Percentiles rank a stretch among this genome's conserved stretches.
These are phyloP conservation scores for Trichoderma sp. DNA, from an alignment of 2,329 filamentous ascomycete species.

Conservation along the genomic window DNA sequence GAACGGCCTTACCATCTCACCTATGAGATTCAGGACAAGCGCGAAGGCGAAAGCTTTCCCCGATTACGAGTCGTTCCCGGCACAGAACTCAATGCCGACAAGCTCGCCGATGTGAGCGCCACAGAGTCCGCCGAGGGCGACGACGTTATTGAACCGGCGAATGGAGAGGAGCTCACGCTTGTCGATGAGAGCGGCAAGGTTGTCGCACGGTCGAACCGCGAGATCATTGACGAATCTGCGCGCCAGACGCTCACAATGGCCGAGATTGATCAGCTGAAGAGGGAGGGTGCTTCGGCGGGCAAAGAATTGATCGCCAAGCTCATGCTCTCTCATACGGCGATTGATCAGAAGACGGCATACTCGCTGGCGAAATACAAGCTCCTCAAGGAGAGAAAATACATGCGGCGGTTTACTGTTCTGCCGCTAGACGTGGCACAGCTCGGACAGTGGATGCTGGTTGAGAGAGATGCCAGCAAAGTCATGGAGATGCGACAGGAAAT, in stretches of 20 bases:
- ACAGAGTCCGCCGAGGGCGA: constrained; percentile 42
- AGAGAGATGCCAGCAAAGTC: constrained; percentile 76
- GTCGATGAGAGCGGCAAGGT: constrained; percentile 44
- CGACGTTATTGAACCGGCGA: constrained; percentile 36
- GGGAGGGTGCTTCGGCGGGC: constrained; percentile 71
- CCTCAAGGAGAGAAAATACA: constrained; percentile 89
- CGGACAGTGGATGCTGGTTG: constrained; percentile 72
- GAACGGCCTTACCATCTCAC: constrained; percentile 90
- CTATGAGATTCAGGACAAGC: constrained; percentile 78
- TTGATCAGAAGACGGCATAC: constrained; percentile 93
- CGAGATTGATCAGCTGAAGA: constrained; percentile 73
- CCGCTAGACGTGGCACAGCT: constrained; percentile 78
- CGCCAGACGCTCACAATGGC: constrained; percentile 75
- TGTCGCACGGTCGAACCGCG: constrained; percentile 54
- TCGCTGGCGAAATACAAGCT: constrained; percentile 95
- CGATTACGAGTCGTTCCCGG: constrained; percentile 75
- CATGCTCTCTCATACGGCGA: constrained; percentile 79
- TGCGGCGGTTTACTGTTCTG: constrained; percentile 79
- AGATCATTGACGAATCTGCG: constrained; percentile 58
- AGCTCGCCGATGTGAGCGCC: constrained; percentile 50
- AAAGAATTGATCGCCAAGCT: constrained; percentile 92
- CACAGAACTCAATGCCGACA: constrained; percentile 78
- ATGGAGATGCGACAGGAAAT: constrained; percentile 85
- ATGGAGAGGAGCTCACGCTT: constrained; percentile 43
- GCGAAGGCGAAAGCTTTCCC: constrained; percentile 61